Evolutionary conservation across 768 basidiomycete genomes (phyloP), one percentile per base, ranked within the genome.

Genomic region (Fistulinella prunicolor): DNA sequence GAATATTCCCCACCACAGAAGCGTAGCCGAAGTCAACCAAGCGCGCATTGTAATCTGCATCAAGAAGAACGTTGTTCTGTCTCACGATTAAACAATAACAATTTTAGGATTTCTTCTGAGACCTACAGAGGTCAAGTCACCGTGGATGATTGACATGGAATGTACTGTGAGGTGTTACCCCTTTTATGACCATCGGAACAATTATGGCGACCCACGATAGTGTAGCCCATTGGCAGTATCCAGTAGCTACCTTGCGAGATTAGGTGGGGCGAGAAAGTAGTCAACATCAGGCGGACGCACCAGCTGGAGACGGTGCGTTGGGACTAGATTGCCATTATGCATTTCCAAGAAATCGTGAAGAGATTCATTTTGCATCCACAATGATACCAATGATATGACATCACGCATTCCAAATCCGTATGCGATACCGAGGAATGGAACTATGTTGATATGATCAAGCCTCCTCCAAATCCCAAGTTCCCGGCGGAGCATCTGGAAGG

Each of bases 1-100:
- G 23, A 6, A 21, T 46, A 17, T 24, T 28, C 6, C 35, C 51
- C 7, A 53, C 12, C 6, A 42, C 9, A 0, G 73, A 71, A 22
- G 65, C 61, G 36, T 60, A 22, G 4, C 75, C 75, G 47, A 74
- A 77, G 49, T 77, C 77, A 47, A 69, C 67, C 4, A 78, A 54
- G n/a, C 66, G 64, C 1, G 69, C 73, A 22, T 65, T 68, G 21
- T 66, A 55, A 3, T 49, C 23, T 34, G 24, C 53, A 16, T 54
- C 50, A 13, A 56, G 38, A 23, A 60, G 49, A 23, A 59, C 35
- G 16, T 59, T 59, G 2, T 46, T 52, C 58, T 59, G 28, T 26
- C 14, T 7, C 7, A 26, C 3, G 2, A 13, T 49, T 26, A 49
- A 37, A 19, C 20, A 19, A n/a, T 19, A 9, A 23, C 3, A 5